Base-by-base conservation (phyloP, 1,284 basidiomycete genomes). In the Coniferiporia weirii region DNA sequence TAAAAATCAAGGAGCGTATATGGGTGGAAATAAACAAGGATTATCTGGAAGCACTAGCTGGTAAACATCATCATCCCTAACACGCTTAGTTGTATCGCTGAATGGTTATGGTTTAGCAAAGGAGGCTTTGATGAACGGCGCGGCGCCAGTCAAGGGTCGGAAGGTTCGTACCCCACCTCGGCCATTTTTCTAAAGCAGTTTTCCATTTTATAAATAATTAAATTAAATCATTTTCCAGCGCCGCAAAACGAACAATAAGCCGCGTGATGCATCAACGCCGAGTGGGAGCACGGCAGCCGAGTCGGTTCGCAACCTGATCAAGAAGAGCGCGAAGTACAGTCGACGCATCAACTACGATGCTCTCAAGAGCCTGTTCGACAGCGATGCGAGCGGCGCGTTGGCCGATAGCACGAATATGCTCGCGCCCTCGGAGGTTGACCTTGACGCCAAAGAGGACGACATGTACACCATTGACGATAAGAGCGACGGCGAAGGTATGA, bases 11-110 rank as follows among this genome's bases (percentile, higher is more conserved):
- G 71, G 94, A 96, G 68, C 85, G 95, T 27, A 85, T 99, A 17
- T 99, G 97, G 97, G 91, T 98, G 62, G 94, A 96, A 73, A 80
- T 95, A 70, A 99, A 99, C 73, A 84, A 84, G 64, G 94, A 97
- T 56, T 99, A 97, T 75, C 75, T 99, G 53, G 92, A 97, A 70
- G 87, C 90, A 35, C 78, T 95, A 49, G 93, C 92, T 62, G 85
- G 91, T 92, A 68, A 71, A 84, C 78, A 9, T n/a, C 13, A 22
- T 38, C 46, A 54, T 7, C 54, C 6, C 48, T 38, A 10, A 40
- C 48, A 52, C 27, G 55, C 63, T 22, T 60, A 43, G 62, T 68
- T 59, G 58, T 27, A 72, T 79, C 72, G 74, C 77, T 81, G 64
- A 81, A 70, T 65, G 73, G 72, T 68, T 69, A 65, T 62, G 68